Conservation (phyloP, 139 green algal species). For the Chlorokybus atmophyticus region DNA sequence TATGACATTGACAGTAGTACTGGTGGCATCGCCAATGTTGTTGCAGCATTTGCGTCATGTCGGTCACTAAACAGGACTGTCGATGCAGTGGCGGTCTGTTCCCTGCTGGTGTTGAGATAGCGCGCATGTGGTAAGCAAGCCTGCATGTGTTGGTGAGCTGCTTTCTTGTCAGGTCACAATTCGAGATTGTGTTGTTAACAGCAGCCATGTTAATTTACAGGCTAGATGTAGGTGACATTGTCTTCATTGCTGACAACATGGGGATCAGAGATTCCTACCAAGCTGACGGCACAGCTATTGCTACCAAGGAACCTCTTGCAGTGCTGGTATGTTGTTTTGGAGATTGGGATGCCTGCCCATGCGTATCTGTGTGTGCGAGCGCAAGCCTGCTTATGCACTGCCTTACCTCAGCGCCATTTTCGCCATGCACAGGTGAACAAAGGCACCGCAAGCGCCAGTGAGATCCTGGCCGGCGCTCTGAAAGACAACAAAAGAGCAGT, state of each 20-base stretch:
- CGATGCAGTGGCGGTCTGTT: constrained; percentile 68
- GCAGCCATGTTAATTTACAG: constrained; percentile 5
- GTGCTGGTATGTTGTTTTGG: constrained; percentile 13
- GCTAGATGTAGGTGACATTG: constrained; percentile 57
- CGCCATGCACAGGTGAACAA: constrained; percentile 91
- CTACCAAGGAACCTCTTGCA: constrained; percentile 9
- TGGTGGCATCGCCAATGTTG: too few species aligned
- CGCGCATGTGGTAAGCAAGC: constrained; percentile 42
- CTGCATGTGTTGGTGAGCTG: too few species aligned
- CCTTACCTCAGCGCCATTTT: too few species aligned
- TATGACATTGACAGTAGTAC: too few species aligned
- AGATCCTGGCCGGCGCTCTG: constrained; percentile 87
- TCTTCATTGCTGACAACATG: constrained; percentile 79
- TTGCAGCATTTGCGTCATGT: too few species aligned
- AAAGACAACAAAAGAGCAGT: constrained; percentile 67
- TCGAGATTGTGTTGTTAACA: too few species aligned
- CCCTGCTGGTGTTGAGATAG: constrained; percentile 75
- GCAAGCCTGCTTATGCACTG: neutral
- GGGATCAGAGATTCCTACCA: constrained; percentile 82
- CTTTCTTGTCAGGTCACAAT: too few species aligned
- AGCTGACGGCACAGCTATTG: constrained; percentile 35
- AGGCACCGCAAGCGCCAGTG: constrained; percentile 79
- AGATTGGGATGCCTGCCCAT: too few species aligned
- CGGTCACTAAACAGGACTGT: too few species aligned
- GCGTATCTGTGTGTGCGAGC: constrained; percentile 6